A percentile compares a stretch with the other conserved stretches of the same genome.
Conservation (phyloP, 352 stramenopile genomes). For the Phytophthora pseudosyringae region DNA sequence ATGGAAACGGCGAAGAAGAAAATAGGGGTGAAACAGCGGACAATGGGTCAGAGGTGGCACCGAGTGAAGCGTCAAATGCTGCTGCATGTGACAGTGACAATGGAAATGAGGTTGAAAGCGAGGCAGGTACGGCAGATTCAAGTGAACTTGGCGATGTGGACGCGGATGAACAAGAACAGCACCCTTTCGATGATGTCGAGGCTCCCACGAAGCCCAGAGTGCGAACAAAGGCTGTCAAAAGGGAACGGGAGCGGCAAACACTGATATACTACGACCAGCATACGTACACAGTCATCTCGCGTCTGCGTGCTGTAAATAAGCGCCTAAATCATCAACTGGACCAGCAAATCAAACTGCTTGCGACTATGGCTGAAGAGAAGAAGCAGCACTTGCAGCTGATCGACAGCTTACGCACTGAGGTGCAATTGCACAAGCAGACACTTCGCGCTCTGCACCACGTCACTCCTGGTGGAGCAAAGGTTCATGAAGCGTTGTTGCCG, state of each 20-base stretch:
- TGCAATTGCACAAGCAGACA: conserved; percentile 58
- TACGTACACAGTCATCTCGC: conserved; percentile 61
- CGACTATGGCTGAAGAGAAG: conserved; percentile 56
- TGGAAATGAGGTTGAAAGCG: conserved; percentile 1
- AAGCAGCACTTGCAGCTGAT: conserved; percentile 51
- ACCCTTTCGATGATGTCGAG: background rate
- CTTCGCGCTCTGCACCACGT: conserved; percentile 37
- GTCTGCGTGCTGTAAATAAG: conserved; percentile 58
- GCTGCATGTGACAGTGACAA: background rate
- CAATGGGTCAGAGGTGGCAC: background rate
- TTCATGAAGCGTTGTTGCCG: conserved; percentile 14
- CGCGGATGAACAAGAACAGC: background rate
- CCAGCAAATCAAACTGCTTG: conserved; percentile 56
- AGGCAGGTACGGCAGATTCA: conserved; percentile 1
- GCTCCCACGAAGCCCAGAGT: background rate
- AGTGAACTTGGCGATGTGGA: conserved; percentile 1
- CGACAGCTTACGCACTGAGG: conserved; percentile 47
- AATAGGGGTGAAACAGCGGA: conserved; percentile 1
- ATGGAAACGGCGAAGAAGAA: conserved; percentile 4
- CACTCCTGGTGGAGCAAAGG: background rate
- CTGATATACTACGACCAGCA: conserved; percentile 57
- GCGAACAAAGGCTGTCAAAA: conserved; percentile 12
- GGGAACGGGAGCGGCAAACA: conserved; percentile 24
- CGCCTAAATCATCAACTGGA: conserved; percentile 51
- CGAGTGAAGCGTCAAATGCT: conserved; percentile 3